Percentiles rank a stretch among this genome's conserved stretches.
Conservation (phyloP, 106 monocot species). For the Xerophyta viscosa region DNA sequence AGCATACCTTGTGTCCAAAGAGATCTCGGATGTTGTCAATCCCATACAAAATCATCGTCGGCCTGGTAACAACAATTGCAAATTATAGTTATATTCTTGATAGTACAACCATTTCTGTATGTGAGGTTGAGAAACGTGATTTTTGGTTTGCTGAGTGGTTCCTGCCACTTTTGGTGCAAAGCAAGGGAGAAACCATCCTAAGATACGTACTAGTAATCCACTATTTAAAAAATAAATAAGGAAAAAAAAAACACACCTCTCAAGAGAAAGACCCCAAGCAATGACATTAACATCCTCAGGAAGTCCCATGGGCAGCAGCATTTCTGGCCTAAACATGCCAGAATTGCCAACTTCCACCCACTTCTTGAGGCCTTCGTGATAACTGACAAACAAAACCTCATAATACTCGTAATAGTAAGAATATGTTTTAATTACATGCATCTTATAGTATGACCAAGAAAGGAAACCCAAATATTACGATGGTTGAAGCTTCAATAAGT, state of each 20-base stretch:
- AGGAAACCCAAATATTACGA: too few species aligned
- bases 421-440: too few species aligned
- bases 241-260: conserved; percentile 43
- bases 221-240: neutral
- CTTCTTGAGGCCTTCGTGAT: conserved; percentile 85
- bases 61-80: conserved; percentile 33
- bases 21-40: conserved; percentile 94
- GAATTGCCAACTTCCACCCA: conserved; percentile 98
- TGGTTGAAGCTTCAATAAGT: too few species aligned
- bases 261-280: conserved; percentile 96
- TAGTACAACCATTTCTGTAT: too few species aligned
- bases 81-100: too few species aligned
- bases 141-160: too few species aligned
- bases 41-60: conserved; percentile 93
- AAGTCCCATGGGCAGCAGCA: conserved; percentile 91
- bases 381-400: conserved; percentile 43
- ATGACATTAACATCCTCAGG: conserved; percentile 94
- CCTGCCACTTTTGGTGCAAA: too few species aligned
- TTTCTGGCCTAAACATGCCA: conserved; percentile 98
- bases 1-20: conserved; percentile 85
- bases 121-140: too few species aligned
- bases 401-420: too few species aligned
- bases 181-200: too few species aligned
- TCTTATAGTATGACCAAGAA: too few species aligned
- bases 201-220: too few species aligned